Evolutionary conservation across 2,329 filamentous ascomycete genomes (phyloP).

Genomic region (Pseudocercospora cruenta): DNA sequence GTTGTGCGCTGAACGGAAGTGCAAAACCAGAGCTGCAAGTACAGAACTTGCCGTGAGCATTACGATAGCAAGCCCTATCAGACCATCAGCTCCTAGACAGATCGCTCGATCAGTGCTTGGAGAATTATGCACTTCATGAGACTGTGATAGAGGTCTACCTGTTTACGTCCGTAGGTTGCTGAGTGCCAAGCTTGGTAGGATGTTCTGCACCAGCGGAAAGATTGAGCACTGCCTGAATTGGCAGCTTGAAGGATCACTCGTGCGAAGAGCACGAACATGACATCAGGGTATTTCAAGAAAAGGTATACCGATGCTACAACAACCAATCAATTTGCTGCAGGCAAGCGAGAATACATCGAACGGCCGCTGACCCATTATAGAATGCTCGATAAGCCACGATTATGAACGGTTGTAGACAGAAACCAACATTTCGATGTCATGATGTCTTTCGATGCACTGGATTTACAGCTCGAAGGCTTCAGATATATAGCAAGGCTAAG

Average conservation of each 20-base stretch:
- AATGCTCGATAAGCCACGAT: background rate
- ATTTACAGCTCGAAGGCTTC: background rate
- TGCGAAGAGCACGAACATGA: background rate
- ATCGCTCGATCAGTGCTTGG: background rate
- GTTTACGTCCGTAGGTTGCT: background rate
- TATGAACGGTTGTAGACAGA: background rate
- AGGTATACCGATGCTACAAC: background rate
- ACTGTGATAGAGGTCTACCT: background rate
- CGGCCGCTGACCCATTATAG: conserved; percentile 1
- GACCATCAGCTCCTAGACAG: background rate
- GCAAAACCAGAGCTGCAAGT: background rate
- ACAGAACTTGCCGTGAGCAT: background rate
- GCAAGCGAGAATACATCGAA: background rate
- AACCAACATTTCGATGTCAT: background rate
- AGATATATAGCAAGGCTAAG: background rate
- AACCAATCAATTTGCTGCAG: background rate
- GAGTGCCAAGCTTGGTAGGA: background rate
- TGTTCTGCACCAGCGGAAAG: background rate
- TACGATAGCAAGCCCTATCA: background rate
- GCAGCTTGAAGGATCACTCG: background rate
- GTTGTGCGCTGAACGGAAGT: background rate
- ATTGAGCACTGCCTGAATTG: background rate
- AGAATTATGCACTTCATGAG: background rate
- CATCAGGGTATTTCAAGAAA: background rate
- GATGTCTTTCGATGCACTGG: background rate